Evolutionary conservation across 306 rosid genomes (phyloP).

Genomic region (Gastrolobium villosum): DNA sequence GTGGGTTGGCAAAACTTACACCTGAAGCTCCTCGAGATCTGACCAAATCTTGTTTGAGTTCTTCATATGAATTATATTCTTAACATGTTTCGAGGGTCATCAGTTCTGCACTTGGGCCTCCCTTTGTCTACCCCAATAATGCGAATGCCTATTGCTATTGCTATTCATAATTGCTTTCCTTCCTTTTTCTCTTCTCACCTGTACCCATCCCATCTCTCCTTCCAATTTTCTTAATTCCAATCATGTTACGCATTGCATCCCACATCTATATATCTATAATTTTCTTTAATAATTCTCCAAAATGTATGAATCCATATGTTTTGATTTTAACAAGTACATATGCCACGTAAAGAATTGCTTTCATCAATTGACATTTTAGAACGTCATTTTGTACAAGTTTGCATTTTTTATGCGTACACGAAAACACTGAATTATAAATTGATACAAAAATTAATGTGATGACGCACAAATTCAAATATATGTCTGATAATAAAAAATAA

Average conservation of each 20-base stretch:
- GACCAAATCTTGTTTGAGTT: slow-evolving; percentile 44
- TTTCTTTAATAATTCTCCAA: neutral
- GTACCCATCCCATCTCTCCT: slow-evolving; percentile 6
- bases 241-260: slow-evolving; percentile 24
- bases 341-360: no score
- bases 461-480: neutral
- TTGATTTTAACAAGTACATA: neutral
- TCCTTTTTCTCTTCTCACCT: neutral
- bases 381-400: neutral
- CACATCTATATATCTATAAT: neutral
- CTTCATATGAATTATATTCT: slow-evolving; percentile 45
- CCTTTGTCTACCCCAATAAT: slow-evolving; percentile 49
- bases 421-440: neutral
- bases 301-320: neutral
- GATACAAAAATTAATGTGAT: neutral
- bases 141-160: no score
- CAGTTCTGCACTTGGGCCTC: slow-evolving; percentile 49
- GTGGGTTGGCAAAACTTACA: slow-evolving; percentile 35
- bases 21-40: slow-evolving; percentile 48
- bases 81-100: slow-evolving; percentile 50
- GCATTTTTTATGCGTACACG: neutral
- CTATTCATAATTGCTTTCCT: slow-evolving; percentile 42
- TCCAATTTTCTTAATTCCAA: slow-evolving; percentile 43
- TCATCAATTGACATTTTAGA: neutral
- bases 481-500: neutral